phyloP scores from a whole-genome alignment of 768 basidiomycete genomes.

The Russula ochroleuca region DNA sequence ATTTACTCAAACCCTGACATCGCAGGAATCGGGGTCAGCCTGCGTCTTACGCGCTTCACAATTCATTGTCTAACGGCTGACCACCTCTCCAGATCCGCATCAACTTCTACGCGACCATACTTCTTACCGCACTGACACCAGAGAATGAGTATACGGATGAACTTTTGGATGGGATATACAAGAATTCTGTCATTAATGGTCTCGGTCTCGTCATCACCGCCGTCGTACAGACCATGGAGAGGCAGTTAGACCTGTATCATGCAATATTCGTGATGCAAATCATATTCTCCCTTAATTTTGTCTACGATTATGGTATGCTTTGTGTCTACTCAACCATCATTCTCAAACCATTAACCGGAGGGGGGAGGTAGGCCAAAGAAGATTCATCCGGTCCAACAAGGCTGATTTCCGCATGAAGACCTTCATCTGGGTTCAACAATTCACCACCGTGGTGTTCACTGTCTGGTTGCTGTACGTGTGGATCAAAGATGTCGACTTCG shows the following conservation, averaged over 20 bases:
- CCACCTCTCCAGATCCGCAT: slow-evolving; percentile 4
- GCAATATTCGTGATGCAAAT: slow-evolving; percentile 19
- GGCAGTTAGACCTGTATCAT: slow-evolving; percentile 19
- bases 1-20: slow-evolving; percentile 7
- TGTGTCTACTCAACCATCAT: neutral
- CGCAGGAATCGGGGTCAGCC: slow-evolving; percentile 19
- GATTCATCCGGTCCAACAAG: neutral
- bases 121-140: neutral
- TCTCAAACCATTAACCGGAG: neutral
- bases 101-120: slow-evolving; percentile 19
- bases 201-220: slow-evolving; percentile 15
- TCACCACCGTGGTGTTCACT: slow-evolving; percentile 2
- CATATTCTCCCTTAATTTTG: slow-evolving; percentile 3
- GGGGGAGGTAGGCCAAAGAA: neutral
- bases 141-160: neutral
- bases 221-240: slow-evolving; percentile 5
- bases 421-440: neutral
- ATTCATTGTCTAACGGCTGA: neutral
- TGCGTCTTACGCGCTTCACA: neutral
- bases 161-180: slow-evolving; percentile 11
- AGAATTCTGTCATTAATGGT: slow-evolving; percentile 9
- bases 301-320: slow-evolving; percentile 10
- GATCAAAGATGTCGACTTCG: slow-evolving; percentile 7
- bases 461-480: slow-evolving; percentile 13
- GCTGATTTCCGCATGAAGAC: slow-evolving; percentile 1